phyloP scores from a whole-genome alignment of 306 rosid genomes.

The Senna tora region DNA sequence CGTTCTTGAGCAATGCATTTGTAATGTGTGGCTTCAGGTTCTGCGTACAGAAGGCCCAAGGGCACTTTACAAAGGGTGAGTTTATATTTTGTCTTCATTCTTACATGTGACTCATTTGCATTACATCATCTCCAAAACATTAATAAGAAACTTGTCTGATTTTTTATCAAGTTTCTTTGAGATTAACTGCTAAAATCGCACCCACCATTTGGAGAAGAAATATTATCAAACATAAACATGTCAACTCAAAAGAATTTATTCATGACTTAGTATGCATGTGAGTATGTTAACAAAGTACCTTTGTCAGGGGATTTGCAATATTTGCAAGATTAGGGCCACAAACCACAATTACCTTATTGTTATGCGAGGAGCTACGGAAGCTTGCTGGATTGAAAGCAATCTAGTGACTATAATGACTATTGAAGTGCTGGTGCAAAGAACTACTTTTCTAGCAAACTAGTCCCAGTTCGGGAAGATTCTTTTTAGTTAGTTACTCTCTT shows the following conservation, averaged over 20 bases:
- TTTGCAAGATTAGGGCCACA: constrained; percentile 96
- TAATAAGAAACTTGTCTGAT: neutral
- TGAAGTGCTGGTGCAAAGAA: constrained; percentile 27
- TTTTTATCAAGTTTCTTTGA: neutral
- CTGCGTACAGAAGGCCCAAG: constrained; percentile 78
- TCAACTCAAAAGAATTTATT: neutral
- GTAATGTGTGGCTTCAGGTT: constrained; percentile 62
- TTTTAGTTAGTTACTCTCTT: constrained; percentile 33
- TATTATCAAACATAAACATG: neutral
- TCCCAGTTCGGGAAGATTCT: constrained; percentile 23
- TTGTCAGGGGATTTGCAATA: constrained; percentile 80
- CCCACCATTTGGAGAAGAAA: constrained; percentile 1
- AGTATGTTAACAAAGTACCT: constrained; percentile 15
- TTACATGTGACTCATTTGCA: constrained; percentile 26
- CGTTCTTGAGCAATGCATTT: constrained; percentile 33
- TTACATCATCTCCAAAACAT: constrained; percentile 26
- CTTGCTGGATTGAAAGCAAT: constrained; percentile 82
- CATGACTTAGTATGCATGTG: constrained; percentile 20
- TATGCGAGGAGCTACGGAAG: constrained; percentile 84
- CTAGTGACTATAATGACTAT: constrained; percentile 37
- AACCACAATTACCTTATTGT: constrained; percentile 82
- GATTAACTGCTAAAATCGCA: neutral
- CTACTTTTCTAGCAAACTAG: constrained; percentile 32
- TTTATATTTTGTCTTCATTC: constrained; percentile 34
- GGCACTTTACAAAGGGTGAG: constrained; percentile 97